These are phyloP conservation scores for Melampsora americana DNA, from an alignment of 1,284 basidiomycete species.

Conservation along the genomic window DNA sequence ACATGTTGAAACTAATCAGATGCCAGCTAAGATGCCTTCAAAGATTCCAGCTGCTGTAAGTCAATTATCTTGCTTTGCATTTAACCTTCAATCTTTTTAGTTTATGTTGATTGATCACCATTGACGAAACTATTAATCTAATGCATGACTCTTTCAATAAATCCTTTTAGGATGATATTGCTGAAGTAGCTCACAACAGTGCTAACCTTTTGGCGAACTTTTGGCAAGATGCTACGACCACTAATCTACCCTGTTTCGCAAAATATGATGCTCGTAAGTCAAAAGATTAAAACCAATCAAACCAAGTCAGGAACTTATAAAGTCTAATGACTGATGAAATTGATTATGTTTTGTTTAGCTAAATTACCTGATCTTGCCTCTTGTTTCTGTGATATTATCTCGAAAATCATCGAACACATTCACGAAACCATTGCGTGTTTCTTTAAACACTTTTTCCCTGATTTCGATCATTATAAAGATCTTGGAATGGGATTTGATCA, in stretches of 20 bases:
- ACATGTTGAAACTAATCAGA: not conserved
- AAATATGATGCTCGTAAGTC: not conserved
- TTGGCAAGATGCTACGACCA: not conserved
- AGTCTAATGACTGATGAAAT: not conserved
- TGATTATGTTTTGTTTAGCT: not conserved
- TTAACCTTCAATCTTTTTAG: not conserved
- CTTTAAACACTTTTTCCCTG: conserved; percentile 2
- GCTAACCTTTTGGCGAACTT: not conserved
- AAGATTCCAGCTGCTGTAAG: not conserved
- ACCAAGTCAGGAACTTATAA: not conserved
- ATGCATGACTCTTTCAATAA: not conserved
- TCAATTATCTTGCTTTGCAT: not conserved
- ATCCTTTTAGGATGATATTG: not conserved
- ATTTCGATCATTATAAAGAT: conserved; percentile 10
- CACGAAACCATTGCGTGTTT: not conserved
- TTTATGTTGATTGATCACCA: not conserved
- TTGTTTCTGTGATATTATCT: not conserved
- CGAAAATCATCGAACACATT: not conserved
- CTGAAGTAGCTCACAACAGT: not conserved
- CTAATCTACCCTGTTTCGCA: not conserved
- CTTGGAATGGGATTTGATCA: conserved; percentile 10
- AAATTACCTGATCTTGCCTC: conserved; percentile 1
- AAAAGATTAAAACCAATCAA: not conserved
- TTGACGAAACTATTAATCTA: not conserved
- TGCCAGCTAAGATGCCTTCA: not conserved